A percentile compares a stretch with the other conserved stretches of the same genome.
Conservation (phyloP, 495 filamentous ascomycete species). For the Penicillium cinerascens region DNA sequence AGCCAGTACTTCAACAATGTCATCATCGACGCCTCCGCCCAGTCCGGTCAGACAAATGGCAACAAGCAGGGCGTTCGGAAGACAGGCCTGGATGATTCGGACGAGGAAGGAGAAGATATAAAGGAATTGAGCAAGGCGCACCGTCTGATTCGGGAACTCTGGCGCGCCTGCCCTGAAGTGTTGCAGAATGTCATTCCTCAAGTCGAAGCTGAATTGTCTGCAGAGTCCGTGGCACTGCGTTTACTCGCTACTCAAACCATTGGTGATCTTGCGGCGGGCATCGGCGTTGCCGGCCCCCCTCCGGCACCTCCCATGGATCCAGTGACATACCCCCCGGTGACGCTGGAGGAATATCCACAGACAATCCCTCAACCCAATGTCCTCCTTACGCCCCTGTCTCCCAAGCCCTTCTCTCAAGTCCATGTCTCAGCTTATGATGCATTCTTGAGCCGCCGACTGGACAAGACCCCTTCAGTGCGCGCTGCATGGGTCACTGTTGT, state of each 20-base stretch:
- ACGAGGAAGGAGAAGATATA: conserved; percentile 82
- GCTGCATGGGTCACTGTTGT: conserved; percentile 79
- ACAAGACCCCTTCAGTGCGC: conserved; percentile 77
- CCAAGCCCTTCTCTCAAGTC: conserved; percentile 77
- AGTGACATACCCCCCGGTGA: conserved; percentile 72
- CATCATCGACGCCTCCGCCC: conserved; percentile 77
- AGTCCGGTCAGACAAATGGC: conserved; percentile 30
- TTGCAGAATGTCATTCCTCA: conserved; percentile 92
- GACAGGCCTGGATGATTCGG: conserved; percentile 61
- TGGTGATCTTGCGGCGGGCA: conserved; percentile 88
- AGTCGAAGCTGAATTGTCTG: conserved; percentile 85
- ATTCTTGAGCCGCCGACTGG: conserved; percentile 77
- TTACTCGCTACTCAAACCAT: conserved; percentile 87
- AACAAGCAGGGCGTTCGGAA: conserved; percentile 46
- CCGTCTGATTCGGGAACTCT: conserved; percentile 82
- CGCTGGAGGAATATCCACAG: conserved; percentile 56
- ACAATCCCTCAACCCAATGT: conserved; percentile 55
- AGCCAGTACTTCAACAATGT: conserved; percentile 97
- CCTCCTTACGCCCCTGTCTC: conserved; percentile 73
- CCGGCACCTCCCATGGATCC: conserved; percentile 70
- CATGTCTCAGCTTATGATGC: conserved; percentile 73
- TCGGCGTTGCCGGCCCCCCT: conserved; percentile 83
- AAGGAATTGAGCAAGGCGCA: conserved; percentile 88
- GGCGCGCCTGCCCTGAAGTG: conserved; percentile 85
- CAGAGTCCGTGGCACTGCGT: conserved; percentile 82